These are phyloP conservation scores for Penicillium sp. DNA, from an alignment of 2,329 filamentous ascomycete genomes.

Conservation along the genomic window DNA sequence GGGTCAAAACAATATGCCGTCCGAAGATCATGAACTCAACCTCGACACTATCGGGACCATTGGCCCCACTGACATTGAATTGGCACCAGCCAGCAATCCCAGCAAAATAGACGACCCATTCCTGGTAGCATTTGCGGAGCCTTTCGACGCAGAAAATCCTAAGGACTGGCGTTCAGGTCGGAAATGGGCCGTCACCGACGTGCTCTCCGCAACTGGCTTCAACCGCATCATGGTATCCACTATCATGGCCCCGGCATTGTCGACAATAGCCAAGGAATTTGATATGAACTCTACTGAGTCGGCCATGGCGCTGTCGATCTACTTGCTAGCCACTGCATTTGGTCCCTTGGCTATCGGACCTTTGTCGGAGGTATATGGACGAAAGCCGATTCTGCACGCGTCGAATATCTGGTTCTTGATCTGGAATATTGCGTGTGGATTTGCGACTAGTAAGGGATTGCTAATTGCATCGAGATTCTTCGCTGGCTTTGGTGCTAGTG, in stretches of 20 bases:
- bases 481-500: slow-evolving; percentile 53
- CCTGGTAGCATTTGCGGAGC: slow-evolving; percentile 43
- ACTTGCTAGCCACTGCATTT: slow-evolving; percentile 47
- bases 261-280: slow-evolving; percentile 50
- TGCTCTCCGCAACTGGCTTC: slow-evolving; percentile 53
- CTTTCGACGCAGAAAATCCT: slow-evolving; percentile 36
- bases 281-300: slow-evolving; percentile 42
- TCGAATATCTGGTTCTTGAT: slow-evolving; percentile 51
- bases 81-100: not conserved
- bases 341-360: slow-evolving; percentile 48
- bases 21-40: not conserved
- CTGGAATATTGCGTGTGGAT: slow-evolving; percentile 53
- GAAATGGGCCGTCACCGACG: slow-evolving; percentile 54
- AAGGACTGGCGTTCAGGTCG: slow-evolving; percentile 50
- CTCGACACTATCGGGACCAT: not conserved
- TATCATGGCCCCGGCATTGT: slow-evolving; percentile 51
- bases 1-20: not conserved
- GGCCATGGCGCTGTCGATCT: slow-evolving; percentile 47
- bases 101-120: slow-evolving; percentile 15
- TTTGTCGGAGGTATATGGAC: slow-evolving; percentile 51
- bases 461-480: slow-evolving; percentile 55
- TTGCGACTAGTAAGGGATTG: slow-evolving; percentile 46
- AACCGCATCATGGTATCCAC: slow-evolving; percentile 59
- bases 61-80: slow-evolving; percentile 3
- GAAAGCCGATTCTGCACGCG: slow-evolving; percentile 48